These are phyloP conservation scores for Chlamydomonas schloesseri DNA, from an alignment of 139 green algal genomes.

Conservation along the genomic window DNA sequence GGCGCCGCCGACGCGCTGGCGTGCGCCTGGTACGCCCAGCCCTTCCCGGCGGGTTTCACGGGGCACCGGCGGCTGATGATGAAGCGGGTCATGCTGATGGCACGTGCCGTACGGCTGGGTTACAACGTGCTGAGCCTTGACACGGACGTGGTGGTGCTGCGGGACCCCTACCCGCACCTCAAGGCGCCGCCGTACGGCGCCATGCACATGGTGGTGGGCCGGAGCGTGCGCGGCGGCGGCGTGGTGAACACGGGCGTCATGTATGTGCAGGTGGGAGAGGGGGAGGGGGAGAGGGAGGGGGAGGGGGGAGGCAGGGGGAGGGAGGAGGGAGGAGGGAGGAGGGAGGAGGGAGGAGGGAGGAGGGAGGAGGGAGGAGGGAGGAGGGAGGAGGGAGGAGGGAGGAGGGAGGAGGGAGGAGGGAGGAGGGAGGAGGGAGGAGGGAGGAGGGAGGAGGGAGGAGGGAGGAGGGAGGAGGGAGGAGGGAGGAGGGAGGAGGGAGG, in stretches of 20 bases:
- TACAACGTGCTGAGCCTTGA: slow-evolving; percentile 44
- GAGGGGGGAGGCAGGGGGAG: background rate
- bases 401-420: too few species aligned
- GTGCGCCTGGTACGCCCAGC: slow-evolving; percentile 38
- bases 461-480: too few species aligned
- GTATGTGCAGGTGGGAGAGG: slow-evolving; percentile 23
- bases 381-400: background rate
- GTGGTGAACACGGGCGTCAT: slow-evolving; percentile 40
- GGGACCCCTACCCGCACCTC: slow-evolving; percentile 30
- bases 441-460: too few species aligned
- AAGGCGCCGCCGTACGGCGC: slow-evolving; percentile 27
- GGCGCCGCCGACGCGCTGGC: background rate
- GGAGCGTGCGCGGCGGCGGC: background rate
- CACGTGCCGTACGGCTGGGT: background rate
- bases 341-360: too few species aligned
- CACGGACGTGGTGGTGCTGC: slow-evolving; percentile 38
- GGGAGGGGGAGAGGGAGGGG: too few species aligned
- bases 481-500: too few species aligned
- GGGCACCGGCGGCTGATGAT: slow-evolving; percentile 40
- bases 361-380: too few species aligned
- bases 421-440: too few species aligned
- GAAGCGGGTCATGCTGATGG: slow-evolving; percentile 32
- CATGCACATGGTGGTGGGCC: slow-evolving; percentile 3
- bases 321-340: too few species aligned
- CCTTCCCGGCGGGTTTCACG: slow-evolving; percentile 10